A percentile compares a stretch with the other conserved stretches of the same genome.
phyloP scores from a whole-genome alignment of 768 basidiomycete genomes.

The Leucosporidium scottii region DNA sequence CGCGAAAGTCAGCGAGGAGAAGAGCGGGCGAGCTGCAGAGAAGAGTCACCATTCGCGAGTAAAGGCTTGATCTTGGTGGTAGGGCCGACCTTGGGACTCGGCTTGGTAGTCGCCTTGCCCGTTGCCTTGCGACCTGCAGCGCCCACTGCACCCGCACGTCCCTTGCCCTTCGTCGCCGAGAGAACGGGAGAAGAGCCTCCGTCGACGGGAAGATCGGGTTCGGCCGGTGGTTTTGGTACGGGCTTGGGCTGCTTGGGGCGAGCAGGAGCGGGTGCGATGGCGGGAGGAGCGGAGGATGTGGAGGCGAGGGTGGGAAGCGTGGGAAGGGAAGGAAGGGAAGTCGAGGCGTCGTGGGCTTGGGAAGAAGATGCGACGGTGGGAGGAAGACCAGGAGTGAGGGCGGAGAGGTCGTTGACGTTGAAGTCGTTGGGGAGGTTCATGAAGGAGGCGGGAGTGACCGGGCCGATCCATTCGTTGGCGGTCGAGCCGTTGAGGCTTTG shows the following conservation, averaged over 20 bases:
- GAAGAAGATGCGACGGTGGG: not conserved
- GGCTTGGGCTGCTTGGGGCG: conserved; percentile 1
- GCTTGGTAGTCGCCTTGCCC: conserved; percentile 8
- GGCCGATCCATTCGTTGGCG: conserved; percentile 39
- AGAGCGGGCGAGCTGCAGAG: not conserved
- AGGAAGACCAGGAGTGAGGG: not conserved
- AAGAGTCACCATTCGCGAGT: conserved; percentile 54
- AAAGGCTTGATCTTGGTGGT: conserved; percentile 63
- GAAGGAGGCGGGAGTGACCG: conserved; percentile 84
- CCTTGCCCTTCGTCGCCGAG: conserved; percentile 25
- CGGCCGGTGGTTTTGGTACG: not conserved
- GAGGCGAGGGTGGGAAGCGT: not conserved
- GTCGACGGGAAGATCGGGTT: too few relatives aligned
- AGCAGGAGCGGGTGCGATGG: conserved; percentile 14
- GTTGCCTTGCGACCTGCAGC: not conserved
- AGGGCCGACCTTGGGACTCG: conserved; percentile 41
- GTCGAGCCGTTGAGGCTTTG: not conserved
- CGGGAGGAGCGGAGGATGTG: not conserved
- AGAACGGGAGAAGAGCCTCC: too few relatives aligned
- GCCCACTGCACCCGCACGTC: not conserved
- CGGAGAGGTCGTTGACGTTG: not conserved
- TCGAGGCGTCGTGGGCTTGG: not conserved
- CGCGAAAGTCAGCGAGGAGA: too few relatives aligned
- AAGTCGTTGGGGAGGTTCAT: conserved; percentile 54
- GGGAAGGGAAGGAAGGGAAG: not conserved